Conservation (phyloP, 805 yeast species). For the Naumovozyma castellii region DNA sequence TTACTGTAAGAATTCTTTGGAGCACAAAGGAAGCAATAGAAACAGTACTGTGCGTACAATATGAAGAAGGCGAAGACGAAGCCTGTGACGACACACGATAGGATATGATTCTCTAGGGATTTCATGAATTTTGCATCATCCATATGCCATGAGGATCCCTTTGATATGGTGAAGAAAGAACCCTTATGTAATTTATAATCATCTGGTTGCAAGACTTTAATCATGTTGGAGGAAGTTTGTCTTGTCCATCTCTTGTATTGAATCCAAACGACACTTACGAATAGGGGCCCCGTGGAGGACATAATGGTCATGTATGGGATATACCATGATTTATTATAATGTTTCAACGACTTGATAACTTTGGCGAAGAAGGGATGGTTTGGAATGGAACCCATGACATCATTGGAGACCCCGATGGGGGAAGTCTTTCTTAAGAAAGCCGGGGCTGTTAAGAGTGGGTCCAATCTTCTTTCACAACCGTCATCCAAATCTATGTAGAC, state of each 20-base stretch:
- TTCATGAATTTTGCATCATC: conserved; percentile 76
- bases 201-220: conserved; percentile 58
- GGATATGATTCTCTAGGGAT: conserved; percentile 60
- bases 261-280: conserved; percentile 76
- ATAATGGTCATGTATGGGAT: conserved; percentile 84
- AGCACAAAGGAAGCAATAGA: conserved; percentile 30
- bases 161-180: conserved; percentile 61
- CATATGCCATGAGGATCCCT: conserved; percentile 88
- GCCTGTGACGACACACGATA: conserved; percentile 61
- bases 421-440: conserved; percentile 78
- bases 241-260: conserved; percentile 72
- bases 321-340: conserved; percentile 63
- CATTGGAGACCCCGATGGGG: conserved; percentile 87
- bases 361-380: conserved; percentile 74
- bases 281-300: conserved; percentile 89
- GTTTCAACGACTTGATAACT: conserved; percentile 52
- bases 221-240: conserved; percentile 33
- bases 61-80: conserved; percentile 43
- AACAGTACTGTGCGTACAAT: conserved; percentile 36
- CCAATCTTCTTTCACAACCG: conserved; percentile 68
- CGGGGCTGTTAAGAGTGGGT: conserved; percentile 68
- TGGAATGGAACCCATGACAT: conserved; percentile 84
- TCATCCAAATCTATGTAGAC: conserved; percentile 83
- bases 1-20: conserved; percentile 2
- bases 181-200: conserved; percentile 53